Evolutionary conservation across 768 basidiomycete species (phyloP), one percentile per base, ranked within the genome.

Genomic region (Imleria badia): DNA sequence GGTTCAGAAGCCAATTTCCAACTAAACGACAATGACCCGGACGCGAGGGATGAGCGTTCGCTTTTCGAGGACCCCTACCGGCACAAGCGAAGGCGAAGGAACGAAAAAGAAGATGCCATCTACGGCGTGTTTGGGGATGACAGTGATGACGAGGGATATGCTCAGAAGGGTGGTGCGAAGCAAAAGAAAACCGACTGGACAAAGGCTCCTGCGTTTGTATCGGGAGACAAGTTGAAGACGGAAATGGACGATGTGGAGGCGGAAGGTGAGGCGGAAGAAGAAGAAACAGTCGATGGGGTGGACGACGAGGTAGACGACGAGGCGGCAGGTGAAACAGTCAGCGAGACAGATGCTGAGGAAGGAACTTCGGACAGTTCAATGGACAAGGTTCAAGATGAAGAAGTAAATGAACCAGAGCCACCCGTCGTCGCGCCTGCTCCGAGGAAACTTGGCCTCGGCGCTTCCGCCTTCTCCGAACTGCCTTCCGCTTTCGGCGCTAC

Each of bases 31-130:
- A 66, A 73, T 31, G 80, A 87, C 61, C 81, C 83, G 4, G 86
- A 88, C 64, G 77, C 76, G 13, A 79, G 82, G 33, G 92, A 83
- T 33, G 91, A 92, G 66, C 86, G 86, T 11, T 81, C 80, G 33
- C 80, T 91, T 9, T 91, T 91, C 68, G 80, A 85, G 64, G 81
- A 90, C 57, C 89, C 90, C 5, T 91, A 91, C 73, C 74, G 81
- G 58, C 75, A 80, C 62, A 92, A 90, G 66, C 81, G 84, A 51
- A 78, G 84, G 56, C 76, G 84, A 56, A 83, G 72, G 69, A 77
- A 82, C 52, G 83, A 76, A 23, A 86, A 85, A 65, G 88, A 93
- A 51, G 85, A 86, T 55, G 84, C 84, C 2, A 70, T 84, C n/a
- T 90, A 91, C 62, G 91, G 90, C 5, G 74, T 89, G 0, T 91